Percentiles rank a stretch among this genome's conserved stretches.
Evolutionary conservation across 495 filamentous ascomycete species (phyloP).

Genomic region (Aspergillus wentii): DNA sequence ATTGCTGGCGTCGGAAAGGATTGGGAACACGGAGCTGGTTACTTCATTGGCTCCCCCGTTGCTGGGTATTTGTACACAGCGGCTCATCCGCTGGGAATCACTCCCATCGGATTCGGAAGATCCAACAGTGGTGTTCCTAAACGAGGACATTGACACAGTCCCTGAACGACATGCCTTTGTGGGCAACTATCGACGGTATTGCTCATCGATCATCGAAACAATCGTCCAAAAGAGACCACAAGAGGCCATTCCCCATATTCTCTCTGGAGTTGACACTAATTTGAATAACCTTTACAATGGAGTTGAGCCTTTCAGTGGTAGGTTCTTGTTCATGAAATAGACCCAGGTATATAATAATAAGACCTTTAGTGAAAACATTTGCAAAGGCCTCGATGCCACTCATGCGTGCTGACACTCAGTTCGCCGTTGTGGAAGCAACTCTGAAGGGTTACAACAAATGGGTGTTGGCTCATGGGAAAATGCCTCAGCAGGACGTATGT

Average conservation of each 20-base stretch:
- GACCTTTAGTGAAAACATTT: constrained; percentile 65
- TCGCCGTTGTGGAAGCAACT: constrained; percentile 84
- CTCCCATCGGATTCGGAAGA: constrained; percentile 77
- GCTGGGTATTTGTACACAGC: constrained; percentile 70
- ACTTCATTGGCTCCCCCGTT: constrained; percentile 66
- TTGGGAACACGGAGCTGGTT: constrained; percentile 63
- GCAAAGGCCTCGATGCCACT: constrained; percentile 73
- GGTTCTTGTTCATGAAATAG: no score
- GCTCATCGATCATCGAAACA: constrained; percentile 74
- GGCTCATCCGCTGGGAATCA: constrained; percentile 78
- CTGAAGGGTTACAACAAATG: constrained; percentile 86
- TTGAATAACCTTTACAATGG: constrained; percentile 71
- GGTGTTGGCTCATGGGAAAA: constrained; percentile 50
- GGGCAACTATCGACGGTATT: constrained; percentile 94
- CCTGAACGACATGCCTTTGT: constrained; percentile 95
- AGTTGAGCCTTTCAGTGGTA: constrained; percentile 63
- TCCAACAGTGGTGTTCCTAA: constrained; percentile 71
- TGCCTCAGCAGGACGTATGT: constrained; percentile 51
- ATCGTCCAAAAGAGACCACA: constrained; percentile 74
- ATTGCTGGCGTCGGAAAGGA: constrained; percentile 60
- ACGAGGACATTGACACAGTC: constrained; percentile 90
- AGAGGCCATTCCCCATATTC: constrained; percentile 83
- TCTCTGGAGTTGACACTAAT: constrained; percentile 67
- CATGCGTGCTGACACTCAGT: constrained; percentile 81
- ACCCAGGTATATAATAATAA: no score